phyloP scores from a whole-genome alignment of 2,329 filamentous ascomycete species.

The Alternaria atra region DNA sequence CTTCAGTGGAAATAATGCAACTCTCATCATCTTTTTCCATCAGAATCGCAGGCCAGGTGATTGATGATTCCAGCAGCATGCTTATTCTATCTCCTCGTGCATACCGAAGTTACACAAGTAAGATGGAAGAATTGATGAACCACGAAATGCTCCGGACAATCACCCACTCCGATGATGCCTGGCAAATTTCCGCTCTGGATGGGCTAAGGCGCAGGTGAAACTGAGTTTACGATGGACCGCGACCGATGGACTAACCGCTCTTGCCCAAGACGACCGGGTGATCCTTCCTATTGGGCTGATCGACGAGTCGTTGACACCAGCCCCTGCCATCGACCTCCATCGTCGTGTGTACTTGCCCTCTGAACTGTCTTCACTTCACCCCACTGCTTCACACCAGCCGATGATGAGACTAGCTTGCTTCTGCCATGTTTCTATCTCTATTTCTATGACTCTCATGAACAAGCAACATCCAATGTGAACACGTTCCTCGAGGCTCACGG shows the following conservation, averaged over 20 bases:
- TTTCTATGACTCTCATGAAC: background rate
- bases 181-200: background rate
- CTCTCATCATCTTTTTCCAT: background rate
- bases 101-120: background rate
- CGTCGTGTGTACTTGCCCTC: background rate
- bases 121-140: background rate
- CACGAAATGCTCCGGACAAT: background rate
- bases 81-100: background rate
- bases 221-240: background rate
- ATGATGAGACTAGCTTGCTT: background rate
- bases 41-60: background rate
- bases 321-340: constrained; percentile 3
- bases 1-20: background rate
- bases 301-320: background rate
- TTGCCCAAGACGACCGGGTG: constrained; percentile 2
- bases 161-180: background rate
- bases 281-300: constrained; percentile 2
- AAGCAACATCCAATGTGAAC: background rate
- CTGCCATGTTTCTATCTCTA: background rate
- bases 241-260: constrained; percentile 2
- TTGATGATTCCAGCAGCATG: background rate
- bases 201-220: background rate
- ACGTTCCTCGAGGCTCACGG: background rate
- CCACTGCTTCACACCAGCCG: background rate
- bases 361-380: background rate